A percentile compares a stretch with the other conserved stretches of the same genome.
These are phyloP conservation scores for Malus hybrid DNA, from an alignment of 331 rosid genomes.

Conservation along the genomic window DNA sequence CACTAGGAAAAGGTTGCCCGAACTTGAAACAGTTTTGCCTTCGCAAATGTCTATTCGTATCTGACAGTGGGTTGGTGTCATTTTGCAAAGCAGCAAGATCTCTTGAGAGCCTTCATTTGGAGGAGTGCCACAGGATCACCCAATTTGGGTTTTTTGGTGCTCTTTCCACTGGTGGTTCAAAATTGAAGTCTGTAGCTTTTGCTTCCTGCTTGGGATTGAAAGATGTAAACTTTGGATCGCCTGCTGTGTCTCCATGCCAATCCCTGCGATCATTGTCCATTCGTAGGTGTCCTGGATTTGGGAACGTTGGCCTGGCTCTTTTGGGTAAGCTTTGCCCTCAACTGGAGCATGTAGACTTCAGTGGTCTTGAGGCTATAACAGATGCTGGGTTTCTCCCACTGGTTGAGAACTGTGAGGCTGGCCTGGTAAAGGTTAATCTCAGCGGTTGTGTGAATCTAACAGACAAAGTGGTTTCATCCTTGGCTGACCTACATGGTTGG, in stretches of 20 bases:
- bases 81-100: slow-evolving; percentile 59
- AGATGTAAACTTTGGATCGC: slow-evolving; percentile 41
- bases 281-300: slow-evolving; percentile 79
- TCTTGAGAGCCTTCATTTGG: slow-evolving; percentile 72
- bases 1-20: slow-evolving; percentile 84
- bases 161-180: slow-evolving; percentile 49
- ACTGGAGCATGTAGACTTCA: slow-evolving; percentile 58
- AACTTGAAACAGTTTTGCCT: slow-evolving; percentile 60
- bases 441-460: slow-evolving; percentile 70
- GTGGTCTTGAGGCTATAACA: slow-evolving; percentile 60
- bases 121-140: slow-evolving; percentile 92
- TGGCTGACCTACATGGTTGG: slow-evolving; percentile 62
- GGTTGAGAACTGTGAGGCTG: slow-evolving; percentile 53
- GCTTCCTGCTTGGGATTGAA: slow-evolving; percentile 81
- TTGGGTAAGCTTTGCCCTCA: slow-evolving; percentile 69
- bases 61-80: slow-evolving; percentile 74
- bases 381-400: slow-evolving; percentile 61
- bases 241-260: slow-evolving; percentile 35
- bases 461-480: slow-evolving; percentile 39
- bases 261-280: slow-evolving; percentile 58
- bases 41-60: slow-evolving; percentile 55
- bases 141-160: slow-evolving; percentile 67
- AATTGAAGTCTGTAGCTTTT: slow-evolving; percentile 59
- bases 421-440: slow-evolving; percentile 66
- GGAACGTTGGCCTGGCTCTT: slow-evolving; percentile 45